Evolutionary conservation across 305 asterid species (phyloP).

Genomic region (Petunia hybrid): DNA sequence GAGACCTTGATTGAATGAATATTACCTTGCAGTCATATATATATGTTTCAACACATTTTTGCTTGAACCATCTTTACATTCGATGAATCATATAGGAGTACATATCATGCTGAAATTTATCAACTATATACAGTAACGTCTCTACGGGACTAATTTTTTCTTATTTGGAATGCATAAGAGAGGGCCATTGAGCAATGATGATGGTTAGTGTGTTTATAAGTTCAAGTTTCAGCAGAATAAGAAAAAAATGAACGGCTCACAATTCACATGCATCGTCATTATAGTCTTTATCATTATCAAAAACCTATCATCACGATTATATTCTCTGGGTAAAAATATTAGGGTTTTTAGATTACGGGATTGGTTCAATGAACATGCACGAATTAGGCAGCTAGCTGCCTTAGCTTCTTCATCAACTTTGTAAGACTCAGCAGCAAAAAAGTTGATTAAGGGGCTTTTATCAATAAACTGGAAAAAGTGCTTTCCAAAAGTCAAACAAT

Average conservation of each 20-base stretch:
- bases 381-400: conserved; percentile 26
- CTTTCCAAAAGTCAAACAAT: conserved; percentile 21
- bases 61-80: too few species aligned
- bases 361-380: conserved; percentile 29
- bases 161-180: background rate
- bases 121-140: too few species aligned
- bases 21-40: too few species aligned
- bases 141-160: too few species aligned
- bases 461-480: conserved; percentile 8
- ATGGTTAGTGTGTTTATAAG: conserved; percentile 27
- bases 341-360: background rate
- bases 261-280: conserved; percentile 23
- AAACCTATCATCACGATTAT: conserved; percentile 1
- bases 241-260: background rate
- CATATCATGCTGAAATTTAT: too few species aligned
- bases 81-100: too few species aligned
- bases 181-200: conserved; percentile 7
- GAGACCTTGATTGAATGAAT: too few species aligned
- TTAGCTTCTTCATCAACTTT: conserved; percentile 1
- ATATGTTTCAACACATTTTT: too few species aligned
- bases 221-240: background rate
- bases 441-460: background rate
- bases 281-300: conserved; percentile 5
- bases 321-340: background rate
- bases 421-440: background rate